Base-by-base conservation (phyloP, 352 stramenopile species). In the Pythium vanterpoolii region DNA sequence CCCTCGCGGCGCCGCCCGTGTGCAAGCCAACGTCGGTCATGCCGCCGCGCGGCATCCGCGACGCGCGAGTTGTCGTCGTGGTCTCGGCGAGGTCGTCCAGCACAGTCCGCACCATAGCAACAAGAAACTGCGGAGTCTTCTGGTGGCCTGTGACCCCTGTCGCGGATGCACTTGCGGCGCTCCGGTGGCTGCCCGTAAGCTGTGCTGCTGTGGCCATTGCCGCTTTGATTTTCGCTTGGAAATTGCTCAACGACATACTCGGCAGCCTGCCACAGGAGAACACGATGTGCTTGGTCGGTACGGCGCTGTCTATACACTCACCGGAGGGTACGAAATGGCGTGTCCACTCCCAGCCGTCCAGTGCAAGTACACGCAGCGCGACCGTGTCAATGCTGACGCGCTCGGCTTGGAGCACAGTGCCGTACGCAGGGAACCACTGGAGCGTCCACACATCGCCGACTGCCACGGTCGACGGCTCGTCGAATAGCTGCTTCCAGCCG, bases 101-200 rank as follows among this genome's bases (percentile, higher is more conserved):
- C 1, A 56, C 47, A 27, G 44, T 67, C 9, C 56, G 52, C 4
- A 81, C 46, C 0, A 81, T 47, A 4, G 69, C 47, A 1, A 63
- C 73, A 14, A 86, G 73, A 24, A 87, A 86, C 34, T 84, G 66
- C 9, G 74, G 77, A 0, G 74, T 86, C 62, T 78, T 83, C 39
- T 85, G 74, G 42, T 85, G 69, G 5, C 46, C 46, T 2, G 26
- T 21, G 8, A 31, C 30, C 13, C 24, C 44, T 2, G 44, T 31
- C 26, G 14, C 44, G 13, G 44, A 21, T 4, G 44, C 27, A 13
- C 45, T 48, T 8, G 52, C 52, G 3, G 76, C 76, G 50, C 59
- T 83, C 23, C 76, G 67, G 6, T 72, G 43, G 0, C 26, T 59
- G 1, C 66, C 66, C 39, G 44, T 82, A 5, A 58, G 26, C 7